A percentile compares a stretch with the other conserved stretches of the same genome.
These are phyloP conservation scores for Polymyxa betae DNA, from an alignment of 208 protist species.

Conservation along the genomic window DNA sequence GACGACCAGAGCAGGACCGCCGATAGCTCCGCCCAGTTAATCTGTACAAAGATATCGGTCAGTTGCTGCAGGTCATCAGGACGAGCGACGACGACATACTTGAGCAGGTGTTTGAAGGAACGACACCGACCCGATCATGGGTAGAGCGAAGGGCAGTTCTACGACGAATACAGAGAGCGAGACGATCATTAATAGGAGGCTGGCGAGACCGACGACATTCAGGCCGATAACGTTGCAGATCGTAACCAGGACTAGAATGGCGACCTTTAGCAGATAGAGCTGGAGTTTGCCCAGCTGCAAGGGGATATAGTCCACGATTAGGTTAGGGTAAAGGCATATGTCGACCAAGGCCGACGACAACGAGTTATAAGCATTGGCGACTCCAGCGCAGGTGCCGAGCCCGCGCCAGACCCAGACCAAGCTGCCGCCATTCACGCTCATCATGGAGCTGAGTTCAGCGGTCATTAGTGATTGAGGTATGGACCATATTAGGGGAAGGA, in stretches of 20 bases:
- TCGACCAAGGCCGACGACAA: slow-evolving; percentile 30
- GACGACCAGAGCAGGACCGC: background rate
- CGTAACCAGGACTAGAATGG: background rate
- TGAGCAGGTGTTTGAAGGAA: background rate
- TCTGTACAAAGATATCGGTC: no score
- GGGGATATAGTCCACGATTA: slow-evolving; percentile 4
- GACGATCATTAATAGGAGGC: slow-evolving; percentile 6
- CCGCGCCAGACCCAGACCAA: slow-evolving; percentile 47
- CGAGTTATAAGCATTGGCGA: slow-evolving; percentile 51
- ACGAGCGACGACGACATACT: background rate
- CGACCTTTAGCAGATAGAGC: background rate
- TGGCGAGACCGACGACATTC: slow-evolving; percentile 1
- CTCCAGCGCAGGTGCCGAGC: slow-evolving; percentile 17
- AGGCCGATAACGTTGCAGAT: slow-evolving; percentile 43
- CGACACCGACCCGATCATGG: background rate
- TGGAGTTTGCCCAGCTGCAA: background rate
- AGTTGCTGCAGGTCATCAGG: background rate
- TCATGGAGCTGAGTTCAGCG: slow-evolving; percentile 39
- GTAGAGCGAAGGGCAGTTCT: background rate
- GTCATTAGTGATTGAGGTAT: slow-evolving; percentile 42
- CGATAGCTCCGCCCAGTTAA: background rate
- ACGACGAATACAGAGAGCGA: background rate
- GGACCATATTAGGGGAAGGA: slow-evolving; percentile 4
- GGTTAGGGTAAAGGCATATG: slow-evolving; percentile 33
- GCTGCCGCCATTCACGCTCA: slow-evolving; percentile 18